A percentile compares a stretch with the other conserved stretches of the same genome.
phyloP scores from a whole-genome alignment of 1,139 yeast genomes.

The Petasospora rhodanensis region DNA sequence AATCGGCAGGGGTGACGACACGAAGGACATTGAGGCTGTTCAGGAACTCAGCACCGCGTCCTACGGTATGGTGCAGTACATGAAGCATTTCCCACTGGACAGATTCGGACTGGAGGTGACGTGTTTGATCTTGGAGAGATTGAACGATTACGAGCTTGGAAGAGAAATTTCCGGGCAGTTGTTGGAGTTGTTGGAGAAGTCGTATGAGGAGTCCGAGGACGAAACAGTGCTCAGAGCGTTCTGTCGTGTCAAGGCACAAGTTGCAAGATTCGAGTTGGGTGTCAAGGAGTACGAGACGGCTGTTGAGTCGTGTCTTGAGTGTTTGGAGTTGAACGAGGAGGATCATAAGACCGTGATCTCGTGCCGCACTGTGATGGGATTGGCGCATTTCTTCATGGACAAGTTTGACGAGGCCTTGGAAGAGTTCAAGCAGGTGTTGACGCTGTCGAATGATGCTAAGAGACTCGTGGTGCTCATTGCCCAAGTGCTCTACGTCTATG shows the following conservation, averaged over 20 bases:
- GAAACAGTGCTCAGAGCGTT: constrained; percentile 44
- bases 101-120: constrained; percentile 58
- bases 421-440: constrained; percentile 60
- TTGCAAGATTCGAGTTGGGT: constrained; percentile 69
- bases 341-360: constrained; percentile 45
- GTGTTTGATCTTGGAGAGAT: constrained; percentile 62
- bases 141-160: constrained; percentile 56
- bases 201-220: constrained; percentile 56
- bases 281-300: constrained; percentile 50
- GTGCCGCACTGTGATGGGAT: constrained; percentile 63
- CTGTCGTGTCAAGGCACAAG: constrained; percentile 59
- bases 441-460: constrained; percentile 48
- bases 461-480: constrained; percentile 69
- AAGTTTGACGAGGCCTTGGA: constrained; percentile 62
- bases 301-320: constrained; percentile 54
- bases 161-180: constrained; percentile 43
- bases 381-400: constrained; percentile 58
- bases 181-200: constrained; percentile 46
- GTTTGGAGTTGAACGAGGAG: constrained; percentile 46
- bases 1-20: constrained; percentile 38
- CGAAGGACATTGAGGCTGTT: constrained; percentile 51
- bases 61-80: constrained; percentile 67
- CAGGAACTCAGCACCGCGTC: constrained; percentile 67
- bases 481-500: constrained; percentile 73
- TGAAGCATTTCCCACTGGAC: constrained; percentile 64